Conservation (phyloP, 106 monocot genomes). For the Dioscorea dumetorum region DNA sequence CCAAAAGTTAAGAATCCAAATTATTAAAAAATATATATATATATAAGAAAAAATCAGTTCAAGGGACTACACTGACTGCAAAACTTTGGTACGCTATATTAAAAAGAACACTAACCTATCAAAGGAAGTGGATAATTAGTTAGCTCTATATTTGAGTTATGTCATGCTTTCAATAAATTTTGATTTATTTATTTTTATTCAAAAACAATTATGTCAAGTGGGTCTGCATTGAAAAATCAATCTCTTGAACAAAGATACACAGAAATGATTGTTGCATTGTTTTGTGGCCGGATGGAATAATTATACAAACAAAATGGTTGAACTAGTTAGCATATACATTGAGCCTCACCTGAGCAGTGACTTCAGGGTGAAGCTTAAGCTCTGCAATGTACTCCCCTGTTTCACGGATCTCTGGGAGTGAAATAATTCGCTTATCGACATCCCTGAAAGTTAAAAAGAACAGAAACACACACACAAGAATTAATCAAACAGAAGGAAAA, state of each 20-base stretch:
- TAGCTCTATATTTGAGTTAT: background rate
- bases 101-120: no score
- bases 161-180: no score
- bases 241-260: background rate
- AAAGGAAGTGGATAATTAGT: no score
- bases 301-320: background rate
- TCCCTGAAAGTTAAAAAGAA: constrained; percentile 33
- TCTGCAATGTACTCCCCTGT: constrained; percentile 87
- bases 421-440: constrained; percentile 64
- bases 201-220: background rate
- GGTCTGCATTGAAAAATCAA: no score
- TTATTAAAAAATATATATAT: background rate
- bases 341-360: constrained; percentile 66
- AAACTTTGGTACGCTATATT: no score
- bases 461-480: no score
- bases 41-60: background rate
- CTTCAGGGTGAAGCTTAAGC: constrained; percentile 92
- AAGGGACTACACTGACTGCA: no score
- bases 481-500: no score
- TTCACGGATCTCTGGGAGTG: constrained; percentile 86
- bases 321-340: constrained; percentile 66
- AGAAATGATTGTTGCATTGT: background rate
- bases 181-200: no score
- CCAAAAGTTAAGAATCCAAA: no score
- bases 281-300: background rate